Conservation (phyloP, 1,139 yeast genomes). For the Meyerozyma carpophila region DNA sequence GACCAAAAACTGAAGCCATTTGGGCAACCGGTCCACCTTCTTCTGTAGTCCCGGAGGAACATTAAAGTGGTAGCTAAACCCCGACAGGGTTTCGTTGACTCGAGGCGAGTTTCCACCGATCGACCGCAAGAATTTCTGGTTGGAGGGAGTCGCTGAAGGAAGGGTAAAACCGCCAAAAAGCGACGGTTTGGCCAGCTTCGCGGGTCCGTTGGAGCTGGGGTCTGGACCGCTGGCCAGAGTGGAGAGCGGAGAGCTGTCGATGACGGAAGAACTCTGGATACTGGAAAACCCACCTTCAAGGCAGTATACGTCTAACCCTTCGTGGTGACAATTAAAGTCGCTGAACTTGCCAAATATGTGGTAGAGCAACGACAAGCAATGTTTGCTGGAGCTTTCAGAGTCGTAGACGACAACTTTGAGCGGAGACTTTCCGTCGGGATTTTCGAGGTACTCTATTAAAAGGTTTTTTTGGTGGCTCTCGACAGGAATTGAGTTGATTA, state of each 20-base stretch:
- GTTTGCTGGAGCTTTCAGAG: background rate
- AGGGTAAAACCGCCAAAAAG: constrained; percentile 9
- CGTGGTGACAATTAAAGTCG: background rate
- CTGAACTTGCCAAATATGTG: background rate
- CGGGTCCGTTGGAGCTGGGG: background rate
- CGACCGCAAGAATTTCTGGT: constrained; percentile 10
- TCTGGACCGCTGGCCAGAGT: too few relatives aligned
- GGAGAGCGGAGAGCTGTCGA: background rate
- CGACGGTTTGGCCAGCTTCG: background rate
- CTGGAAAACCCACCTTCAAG: background rate
- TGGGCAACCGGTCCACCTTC: constrained; percentile 29
- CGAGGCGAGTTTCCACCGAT: constrained; percentile 7
- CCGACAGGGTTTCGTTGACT: constrained; percentile 3
- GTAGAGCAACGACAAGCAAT: background rate
- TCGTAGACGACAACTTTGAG: background rate
- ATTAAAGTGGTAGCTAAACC: constrained; percentile 30
- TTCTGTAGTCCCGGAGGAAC: constrained; percentile 26
- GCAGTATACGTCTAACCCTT: background rate
- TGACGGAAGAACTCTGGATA: background rate
- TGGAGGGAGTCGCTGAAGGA: constrained; percentile 11
- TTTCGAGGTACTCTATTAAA: background rate
- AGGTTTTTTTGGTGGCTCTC: background rate
- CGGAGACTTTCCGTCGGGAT: background rate
- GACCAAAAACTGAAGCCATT: constrained; percentile 39
- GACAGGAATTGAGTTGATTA: background rate